phyloP scores from a whole-genome alignment of 768 basidiomycete genomes.

The Collybiopsis luxurians region DNA sequence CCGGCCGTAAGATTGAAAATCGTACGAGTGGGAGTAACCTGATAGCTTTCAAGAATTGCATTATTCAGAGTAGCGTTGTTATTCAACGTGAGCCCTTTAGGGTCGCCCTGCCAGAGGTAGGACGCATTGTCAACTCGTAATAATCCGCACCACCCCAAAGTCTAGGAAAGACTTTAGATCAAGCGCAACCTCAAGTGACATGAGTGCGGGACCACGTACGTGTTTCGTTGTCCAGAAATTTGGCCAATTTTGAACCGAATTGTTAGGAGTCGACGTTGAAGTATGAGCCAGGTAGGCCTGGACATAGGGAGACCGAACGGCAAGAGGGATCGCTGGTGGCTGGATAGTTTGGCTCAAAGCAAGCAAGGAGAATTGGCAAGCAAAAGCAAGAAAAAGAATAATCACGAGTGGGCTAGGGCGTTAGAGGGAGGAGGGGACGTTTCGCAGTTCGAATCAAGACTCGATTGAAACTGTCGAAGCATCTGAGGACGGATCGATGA shows the following conservation, averaged over 20 bases:
- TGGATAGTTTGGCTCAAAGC: neutral
- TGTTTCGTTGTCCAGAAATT: conserved; percentile 4
- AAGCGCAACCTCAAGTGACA: neutral
- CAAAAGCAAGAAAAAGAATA: no score
- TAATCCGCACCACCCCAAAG: conserved; percentile 11
- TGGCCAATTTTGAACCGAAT: conserved; percentile 1
- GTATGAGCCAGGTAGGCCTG: conserved; percentile 27
- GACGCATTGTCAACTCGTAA: conserved; percentile 12
- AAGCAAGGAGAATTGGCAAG: neutral
- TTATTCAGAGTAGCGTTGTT: neutral
- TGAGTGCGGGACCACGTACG: neutral
- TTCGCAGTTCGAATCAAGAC: no score
- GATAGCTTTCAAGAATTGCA: conserved; percentile 2
- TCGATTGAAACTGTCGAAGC: no score
- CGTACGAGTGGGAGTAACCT: conserved; percentile 13
- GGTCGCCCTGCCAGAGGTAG: conserved; percentile 9
- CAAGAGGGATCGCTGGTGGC: conserved; percentile 45
- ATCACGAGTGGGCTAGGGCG: no score
- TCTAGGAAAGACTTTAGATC: neutral
- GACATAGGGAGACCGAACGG: no score
- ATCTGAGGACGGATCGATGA: no score
- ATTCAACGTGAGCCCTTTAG: neutral
- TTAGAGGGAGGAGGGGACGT: no score
- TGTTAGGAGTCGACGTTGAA: neutral
- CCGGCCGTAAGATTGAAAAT: conserved; percentile 8